Conservation (phyloP, 2,329 filamentous ascomycete species). For the Rutstroemia sp. region DNA sequence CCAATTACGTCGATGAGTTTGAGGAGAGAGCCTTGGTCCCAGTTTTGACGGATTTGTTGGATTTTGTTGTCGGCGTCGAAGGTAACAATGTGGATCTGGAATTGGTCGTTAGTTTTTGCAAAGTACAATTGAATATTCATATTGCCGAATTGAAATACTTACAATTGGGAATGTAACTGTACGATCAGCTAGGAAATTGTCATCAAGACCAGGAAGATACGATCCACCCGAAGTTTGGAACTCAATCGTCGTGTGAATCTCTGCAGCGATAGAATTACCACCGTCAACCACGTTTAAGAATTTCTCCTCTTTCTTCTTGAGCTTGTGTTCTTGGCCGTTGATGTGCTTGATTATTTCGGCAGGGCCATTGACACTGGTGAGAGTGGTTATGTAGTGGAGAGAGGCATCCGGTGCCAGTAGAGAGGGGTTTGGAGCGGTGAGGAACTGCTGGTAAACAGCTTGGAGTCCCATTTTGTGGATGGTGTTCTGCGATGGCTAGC, state of each 20-base stretch:
- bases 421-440: conserved; percentile 57
- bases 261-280: conserved; percentile 59
- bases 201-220: conserved; percentile 83
- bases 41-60: conserved; percentile 77
- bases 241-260: conserved; percentile 76
- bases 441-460: conserved; percentile 62
- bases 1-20: conserved; percentile 94
- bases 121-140: background rate
- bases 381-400: conserved; percentile 84
- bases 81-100: conserved; percentile 77
- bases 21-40: conserved; percentile 90
- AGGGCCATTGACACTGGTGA: conserved; percentile 63
- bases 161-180: conserved; percentile 76
- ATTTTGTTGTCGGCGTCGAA: conserved; percentile 77
- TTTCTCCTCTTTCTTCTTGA: conserved; percentile 78
- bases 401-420: conserved; percentile 59
- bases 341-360: conserved; percentile 80
- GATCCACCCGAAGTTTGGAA: conserved; percentile 75
- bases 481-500: background rate
- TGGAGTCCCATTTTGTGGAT: conserved; percentile 39
- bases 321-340: conserved; percentile 57
- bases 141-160: conserved; percentile 33
- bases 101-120: conserved; percentile 12
- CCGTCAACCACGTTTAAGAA: conserved; percentile 69
- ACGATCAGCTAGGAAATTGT: conserved; percentile 86